Evolutionary conservation across 441 rosid genomes (phyloP), one percentile per base, ranked within the genome.

Genomic region (Erysimum pusillum): DNA sequence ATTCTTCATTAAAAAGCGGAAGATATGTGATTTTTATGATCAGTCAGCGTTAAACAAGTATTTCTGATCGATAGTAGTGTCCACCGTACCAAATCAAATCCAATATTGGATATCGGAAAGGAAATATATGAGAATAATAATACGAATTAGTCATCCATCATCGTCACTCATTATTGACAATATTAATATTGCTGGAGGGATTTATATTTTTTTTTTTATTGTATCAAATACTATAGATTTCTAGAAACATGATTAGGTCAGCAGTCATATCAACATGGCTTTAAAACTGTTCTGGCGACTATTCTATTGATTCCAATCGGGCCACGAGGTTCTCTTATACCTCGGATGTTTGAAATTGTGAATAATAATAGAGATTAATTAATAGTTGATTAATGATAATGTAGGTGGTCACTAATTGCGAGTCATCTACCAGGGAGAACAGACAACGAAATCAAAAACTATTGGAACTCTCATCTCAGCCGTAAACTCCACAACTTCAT

Each of bases 331-430:
- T 64, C 28, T 58, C 17, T 58, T 49, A 60, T 46, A 25, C 64
- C 52, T 38, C 18, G 64, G 48, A 39, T 68, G 32, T 45, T 20
- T 13, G 4, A 44, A 63, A 41, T 25, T 52, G 9, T 46, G 51
- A n/a, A 5, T 3, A 44, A 28, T 28, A 28, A 3, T 3, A 4
- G 18, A 35, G 14, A 22, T 22, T 22, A 22, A 34, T 42, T 59
- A 11, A 58, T 12, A 20, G 3, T 45, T 31, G 7, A 62, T 51
- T 18, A 61, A 44, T 62, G 15, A 28, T 20, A 56, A 54, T 14
- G 63, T 82, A 93, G 98, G 81, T 91, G 97, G 98, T 89, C 97
- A 7, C 62, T 87, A 71, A 93, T 93, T 53, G 98, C 98, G n/a
- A 80, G 85, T 34, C 81, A 88, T 71, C 83, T 93, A 34, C 90